Conservation (phyloP, 768 basidiomycete genomes). For the Chiua virens region DNA sequence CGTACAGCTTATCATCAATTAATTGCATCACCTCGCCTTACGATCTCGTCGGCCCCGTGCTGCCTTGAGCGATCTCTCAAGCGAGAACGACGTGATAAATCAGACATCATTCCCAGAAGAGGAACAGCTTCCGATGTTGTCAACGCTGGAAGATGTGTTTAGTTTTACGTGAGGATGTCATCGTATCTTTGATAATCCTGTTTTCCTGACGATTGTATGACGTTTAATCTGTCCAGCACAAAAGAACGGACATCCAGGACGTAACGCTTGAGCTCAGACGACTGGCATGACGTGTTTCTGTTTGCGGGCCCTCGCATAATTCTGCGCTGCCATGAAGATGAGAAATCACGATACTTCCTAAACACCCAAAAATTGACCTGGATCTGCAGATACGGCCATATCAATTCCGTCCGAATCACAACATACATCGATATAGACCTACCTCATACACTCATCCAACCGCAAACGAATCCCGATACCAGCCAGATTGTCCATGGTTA, state of each 20-base stretch:
- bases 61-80: background rate
- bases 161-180: constrained; percentile 11
- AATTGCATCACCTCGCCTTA: too few species aligned
- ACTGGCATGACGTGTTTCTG: constrained; percentile 10
- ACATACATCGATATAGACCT: too few species aligned
- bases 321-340: background rate
- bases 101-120: constrained; percentile 15
- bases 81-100: constrained; percentile 13
- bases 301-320: constrained; percentile 16
- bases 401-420: too few species aligned
- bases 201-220: background rate
- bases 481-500: too few species aligned
- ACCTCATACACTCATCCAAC: too few species aligned
- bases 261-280: constrained; percentile 2
- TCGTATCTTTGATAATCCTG: too few species aligned
- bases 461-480: too few species aligned
- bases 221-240: constrained; percentile 1
- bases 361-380: too few species aligned
- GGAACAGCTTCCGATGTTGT: constrained; percentile 11
- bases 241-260: constrained; percentile 7
- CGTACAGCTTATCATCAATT: too few species aligned
- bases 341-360: too few species aligned
- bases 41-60: too few species aligned
- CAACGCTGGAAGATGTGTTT: constrained; percentile 15
- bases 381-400: too few species aligned